A percentile compares a stretch with the other conserved stretches of the same genome.
These are phyloP conservation scores for Penicillium diatomitis DNA, from an alignment of 495 filamentous ascomycete species.

Conservation along the genomic window DNA sequence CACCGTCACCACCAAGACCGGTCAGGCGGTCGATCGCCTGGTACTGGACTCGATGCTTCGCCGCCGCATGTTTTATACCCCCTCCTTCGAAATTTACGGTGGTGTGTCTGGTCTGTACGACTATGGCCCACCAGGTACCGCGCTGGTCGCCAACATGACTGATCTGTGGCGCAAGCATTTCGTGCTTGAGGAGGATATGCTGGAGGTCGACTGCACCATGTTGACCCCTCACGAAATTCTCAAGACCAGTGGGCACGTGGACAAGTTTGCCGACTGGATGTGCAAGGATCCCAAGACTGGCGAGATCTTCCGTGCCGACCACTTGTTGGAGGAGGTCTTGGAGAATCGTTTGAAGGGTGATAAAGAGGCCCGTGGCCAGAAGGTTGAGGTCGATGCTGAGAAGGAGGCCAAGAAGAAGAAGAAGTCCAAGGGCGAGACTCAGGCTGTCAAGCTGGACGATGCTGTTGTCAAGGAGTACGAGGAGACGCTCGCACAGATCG, in stretches of 20 bases:
- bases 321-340: conserved; percentile 88
- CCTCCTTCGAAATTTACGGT: conserved; percentile 88
- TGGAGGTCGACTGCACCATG: conserved; percentile 80
- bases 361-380: conserved; percentile 66
- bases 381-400: conserved; percentile 55
- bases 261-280: conserved; percentile 99
- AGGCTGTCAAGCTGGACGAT: conserved; percentile 57
- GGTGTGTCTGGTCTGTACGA: conserved; percentile 81
- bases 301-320: conserved; percentile 92
- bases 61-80: conserved; percentile 87
- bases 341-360: conserved; percentile 74
- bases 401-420: conserved; percentile 60
- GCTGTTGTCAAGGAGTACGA: conserved; percentile 57
- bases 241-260: conserved; percentile 94
- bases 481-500: conserved; percentile 60
- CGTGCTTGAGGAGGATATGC: conserved; percentile 81
- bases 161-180: conserved; percentile 92
- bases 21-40: conserved; percentile 74
- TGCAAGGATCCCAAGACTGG: conserved; percentile 97
- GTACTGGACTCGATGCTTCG: conserved; percentile 75
- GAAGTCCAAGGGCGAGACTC: conserved; percentile 44
- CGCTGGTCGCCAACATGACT: conserved; percentile 75
- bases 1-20: conserved; percentile 70
- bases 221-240: conserved; percentile 83
- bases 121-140: conserved; percentile 74